A percentile compares a stretch with the other conserved stretches of the same genome.
These are phyloP conservation scores for Tympanopsis confertula DNA, from an alignment of 2,329 filamentous ascomycete genomes.

Conservation along the genomic window DNA sequence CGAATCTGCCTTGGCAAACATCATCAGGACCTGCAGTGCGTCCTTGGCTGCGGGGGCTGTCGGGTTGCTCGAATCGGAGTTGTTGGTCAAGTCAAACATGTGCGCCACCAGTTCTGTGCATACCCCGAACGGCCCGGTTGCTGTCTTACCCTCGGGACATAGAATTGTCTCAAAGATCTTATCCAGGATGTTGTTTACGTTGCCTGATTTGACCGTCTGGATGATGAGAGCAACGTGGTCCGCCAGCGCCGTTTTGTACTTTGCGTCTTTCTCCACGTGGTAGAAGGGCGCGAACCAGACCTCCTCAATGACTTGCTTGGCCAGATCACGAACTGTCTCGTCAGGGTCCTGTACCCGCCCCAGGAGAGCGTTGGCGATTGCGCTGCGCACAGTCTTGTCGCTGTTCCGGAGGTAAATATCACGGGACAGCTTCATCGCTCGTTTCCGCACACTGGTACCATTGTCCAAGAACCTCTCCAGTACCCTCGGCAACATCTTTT, in stretches of 20 bases:
- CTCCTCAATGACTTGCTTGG: slow-evolving; percentile 85
- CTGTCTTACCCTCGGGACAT: slow-evolving; percentile 32
- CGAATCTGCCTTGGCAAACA: slow-evolving; percentile 82
- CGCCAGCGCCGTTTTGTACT: slow-evolving; percentile 67
- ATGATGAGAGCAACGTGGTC: slow-evolving; percentile 76
- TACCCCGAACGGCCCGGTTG: slow-evolving; percentile 34
- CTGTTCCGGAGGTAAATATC: slow-evolving; percentile 83
- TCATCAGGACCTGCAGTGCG: slow-evolving; percentile 69
- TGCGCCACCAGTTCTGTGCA: slow-evolving; percentile 70
- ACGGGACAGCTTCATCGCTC: slow-evolving; percentile 88
- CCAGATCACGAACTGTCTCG: slow-evolving; percentile 70
- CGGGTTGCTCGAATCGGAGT: slow-evolving; percentile 63
- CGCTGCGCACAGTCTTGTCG: slow-evolving; percentile 60
- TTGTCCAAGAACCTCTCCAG: slow-evolving; percentile 68
- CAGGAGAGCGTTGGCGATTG: slow-evolving; percentile 71
- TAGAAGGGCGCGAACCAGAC: slow-evolving; percentile 84
- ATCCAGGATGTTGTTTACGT: slow-evolving; percentile 57
- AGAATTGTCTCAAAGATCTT: slow-evolving; percentile 41
- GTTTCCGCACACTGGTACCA: slow-evolving; percentile 75
- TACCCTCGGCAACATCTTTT: slow-evolving; percentile 62
- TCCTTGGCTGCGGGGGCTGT: slow-evolving; percentile 48
- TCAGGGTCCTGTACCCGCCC: slow-evolving; percentile 75
- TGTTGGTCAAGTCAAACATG: slow-evolving; percentile 87
- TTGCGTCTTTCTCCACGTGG: slow-evolving; percentile 59
- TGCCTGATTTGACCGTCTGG: slow-evolving; percentile 47